phyloP scores from a whole-genome alignment of 495 filamentous ascomycete species.

The Aspergillus homomorphus region DNA sequence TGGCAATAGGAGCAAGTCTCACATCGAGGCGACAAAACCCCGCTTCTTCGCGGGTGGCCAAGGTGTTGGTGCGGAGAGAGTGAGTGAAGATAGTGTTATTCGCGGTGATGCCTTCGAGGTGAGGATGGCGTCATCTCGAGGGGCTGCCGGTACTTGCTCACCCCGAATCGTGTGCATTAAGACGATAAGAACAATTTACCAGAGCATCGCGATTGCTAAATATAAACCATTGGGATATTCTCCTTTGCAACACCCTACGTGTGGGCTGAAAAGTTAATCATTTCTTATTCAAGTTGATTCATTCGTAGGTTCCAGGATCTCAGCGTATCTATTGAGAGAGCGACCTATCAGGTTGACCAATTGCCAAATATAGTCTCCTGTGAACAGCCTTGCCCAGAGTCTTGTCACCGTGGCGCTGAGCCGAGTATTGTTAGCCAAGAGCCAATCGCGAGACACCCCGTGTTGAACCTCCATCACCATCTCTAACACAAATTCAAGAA shows the following conservation, averaged over 20 bases:
- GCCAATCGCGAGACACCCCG: conserved; percentile 51
- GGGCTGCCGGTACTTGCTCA: not conserved
- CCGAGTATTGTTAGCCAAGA: conserved; percentile 52
- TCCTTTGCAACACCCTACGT: not conserved
- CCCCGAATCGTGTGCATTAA: not conserved
- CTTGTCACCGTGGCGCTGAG: conserved; percentile 61
- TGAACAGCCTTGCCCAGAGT: conserved; percentile 68
- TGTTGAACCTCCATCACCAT: conserved; percentile 65
- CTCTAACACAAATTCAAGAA: conserved; percentile 60
- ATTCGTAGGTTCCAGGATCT: conserved; percentile 48
- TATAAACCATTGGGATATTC: not conserved
- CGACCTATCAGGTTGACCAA: conserved; percentile 62
- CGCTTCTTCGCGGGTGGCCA: not conserved
- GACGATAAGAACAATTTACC: not conserved
- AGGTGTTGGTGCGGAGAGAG: not conserved
- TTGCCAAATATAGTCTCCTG: conserved; percentile 64
- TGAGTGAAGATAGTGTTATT: not conserved
- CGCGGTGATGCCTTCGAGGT: not conserved
- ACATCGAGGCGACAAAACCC: not conserved
- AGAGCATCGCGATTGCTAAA: not conserved
- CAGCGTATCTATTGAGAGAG: conserved; percentile 61
- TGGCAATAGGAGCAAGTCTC: not conserved
- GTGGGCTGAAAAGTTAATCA: not conserved
- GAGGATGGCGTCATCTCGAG: not conserved
- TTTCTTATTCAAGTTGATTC: not conserved